phyloP scores from a whole-genome alignment of 345 rosid genomes.

The Camelina sativa region DNA sequence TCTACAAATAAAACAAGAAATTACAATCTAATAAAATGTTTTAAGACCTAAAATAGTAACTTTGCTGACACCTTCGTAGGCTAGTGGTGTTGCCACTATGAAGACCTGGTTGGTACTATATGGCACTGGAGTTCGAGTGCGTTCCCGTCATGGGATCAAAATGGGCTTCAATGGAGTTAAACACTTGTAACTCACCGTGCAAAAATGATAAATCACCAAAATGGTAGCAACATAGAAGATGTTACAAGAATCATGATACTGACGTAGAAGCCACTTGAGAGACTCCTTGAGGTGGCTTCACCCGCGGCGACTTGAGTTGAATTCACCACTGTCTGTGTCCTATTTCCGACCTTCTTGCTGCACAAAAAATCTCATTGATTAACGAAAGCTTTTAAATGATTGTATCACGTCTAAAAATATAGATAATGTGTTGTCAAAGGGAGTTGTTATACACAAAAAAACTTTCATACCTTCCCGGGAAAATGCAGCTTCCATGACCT shows the following conservation, averaged over 20 bases:
- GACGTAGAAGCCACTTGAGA: conserved; percentile 34
- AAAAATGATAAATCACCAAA: conserved; percentile 42
- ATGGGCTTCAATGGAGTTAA: not conserved
- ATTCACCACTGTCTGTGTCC: conserved; percentile 64
- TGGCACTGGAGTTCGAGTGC: not conserved
- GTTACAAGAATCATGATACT: conserved; percentile 45
- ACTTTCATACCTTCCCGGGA: conserved; percentile 85
- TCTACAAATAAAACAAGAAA: conserved; percentile 6
- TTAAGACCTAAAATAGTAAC: conserved; percentile 29
- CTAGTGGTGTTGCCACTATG: conserved; percentile 6
- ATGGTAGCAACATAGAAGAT: conserved; percentile 49
- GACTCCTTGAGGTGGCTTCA: conserved; percentile 29
- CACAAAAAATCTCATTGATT: not conserved
- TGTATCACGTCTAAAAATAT: not conserved
- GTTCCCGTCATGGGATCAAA: not conserved
- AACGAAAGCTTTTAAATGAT: too few relatives aligned
- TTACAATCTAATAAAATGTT: conserved; percentile 10
- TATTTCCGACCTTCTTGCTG: conserved; percentile 79
- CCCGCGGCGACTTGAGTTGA: conserved; percentile 49
- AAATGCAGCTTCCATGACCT: conserved; percentile 94
- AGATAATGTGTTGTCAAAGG: not conserved
- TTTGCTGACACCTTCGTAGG: conserved; percentile 7
- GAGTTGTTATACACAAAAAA: not conserved
- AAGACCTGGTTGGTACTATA: not conserved
- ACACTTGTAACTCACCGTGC: conserved; percentile 33